phyloP scores from a whole-genome alignment of 192 early-diverging fungal genomes.

The Dimargaris verticillata region DNA sequence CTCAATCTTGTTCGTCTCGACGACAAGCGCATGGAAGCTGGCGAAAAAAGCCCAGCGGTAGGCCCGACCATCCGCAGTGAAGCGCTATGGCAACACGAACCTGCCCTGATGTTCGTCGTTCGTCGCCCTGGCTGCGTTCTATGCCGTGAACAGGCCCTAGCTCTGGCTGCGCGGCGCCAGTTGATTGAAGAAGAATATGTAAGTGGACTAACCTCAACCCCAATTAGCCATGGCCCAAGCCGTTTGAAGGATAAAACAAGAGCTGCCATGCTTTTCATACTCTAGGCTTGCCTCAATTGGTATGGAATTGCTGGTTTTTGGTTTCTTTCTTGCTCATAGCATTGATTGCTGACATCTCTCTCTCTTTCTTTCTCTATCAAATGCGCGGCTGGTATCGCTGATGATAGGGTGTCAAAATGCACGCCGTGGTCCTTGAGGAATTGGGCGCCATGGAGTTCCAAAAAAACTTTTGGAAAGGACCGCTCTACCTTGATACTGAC shows the following conservation, averaged over 20 bases:
- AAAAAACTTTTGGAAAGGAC: constrained; percentile 21
- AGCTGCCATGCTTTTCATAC: no score
- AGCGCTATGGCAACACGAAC: not conserved
- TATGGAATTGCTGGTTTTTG: no score
- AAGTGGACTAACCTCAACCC: no score
- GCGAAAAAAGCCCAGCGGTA: not conserved
- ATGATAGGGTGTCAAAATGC: constrained; percentile 13
- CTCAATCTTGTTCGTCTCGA: not conserved
- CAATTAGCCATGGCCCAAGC: no score
- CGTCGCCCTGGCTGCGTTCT: constrained; percentile 25
- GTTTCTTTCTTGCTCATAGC: no score
- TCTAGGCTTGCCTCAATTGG: no score
- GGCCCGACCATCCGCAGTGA: not conserved
- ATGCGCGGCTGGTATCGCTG: no score
- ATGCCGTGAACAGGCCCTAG: constrained; percentile 24
- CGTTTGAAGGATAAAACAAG: no score
- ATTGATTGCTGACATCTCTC: no score
- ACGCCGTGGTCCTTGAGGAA: constrained; percentile 23
- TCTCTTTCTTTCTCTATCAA: no score
- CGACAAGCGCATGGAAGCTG: not conserved
- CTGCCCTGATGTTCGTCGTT: constrained; percentile 11
- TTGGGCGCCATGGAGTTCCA: constrained; percentile 23
- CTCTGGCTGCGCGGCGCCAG: constrained; percentile 17
- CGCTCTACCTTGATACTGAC: constrained; percentile 20
- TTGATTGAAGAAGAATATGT: constrained; percentile 16